Percentiles rank a stretch among this genome's conserved stretches.
phyloP scores from a whole-genome alignment of 257 asterid genomes.

The Scutellaria baicalensis region DNA sequence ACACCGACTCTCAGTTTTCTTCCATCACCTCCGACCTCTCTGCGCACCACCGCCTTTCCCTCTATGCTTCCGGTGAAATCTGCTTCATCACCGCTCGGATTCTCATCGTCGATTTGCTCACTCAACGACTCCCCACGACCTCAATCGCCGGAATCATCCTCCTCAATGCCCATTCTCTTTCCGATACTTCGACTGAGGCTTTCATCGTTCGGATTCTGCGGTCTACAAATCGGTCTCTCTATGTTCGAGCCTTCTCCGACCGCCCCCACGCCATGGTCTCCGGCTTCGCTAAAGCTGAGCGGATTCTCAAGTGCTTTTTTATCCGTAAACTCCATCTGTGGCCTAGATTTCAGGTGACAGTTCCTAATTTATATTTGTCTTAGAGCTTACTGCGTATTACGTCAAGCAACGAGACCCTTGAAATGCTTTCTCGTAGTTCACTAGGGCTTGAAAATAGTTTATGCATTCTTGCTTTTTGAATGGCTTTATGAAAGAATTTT shows the following conservation, averaged over 20 bases:
- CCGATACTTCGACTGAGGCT: conserved; percentile 94
- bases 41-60: conserved; percentile 54
- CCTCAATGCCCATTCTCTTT: conserved; percentile 70
- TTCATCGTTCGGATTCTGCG: conserved; percentile 79
- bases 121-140: conserved; percentile 61
- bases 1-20: conserved; percentile 24
- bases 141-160: conserved; percentile 67
- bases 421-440: neutral
- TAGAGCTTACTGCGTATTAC: neutral
- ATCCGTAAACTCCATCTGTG: conserved; percentile 88
- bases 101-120: conserved; percentile 84
- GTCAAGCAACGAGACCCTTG: neutral
- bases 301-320: conserved; percentile 74
- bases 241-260: conserved; percentile 88
- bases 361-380: neutral
- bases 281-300: conserved; percentile 90
- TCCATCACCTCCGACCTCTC: conserved; percentile 82
- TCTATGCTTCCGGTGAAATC: conserved; percentile 72
- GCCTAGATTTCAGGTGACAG: conserved; percentile 91
- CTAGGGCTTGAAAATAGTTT: neutral
- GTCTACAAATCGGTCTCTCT: conserved; percentile 45
- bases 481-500: neutral
- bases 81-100: conserved; percentile 77
- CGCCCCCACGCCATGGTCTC: conserved; percentile 81
- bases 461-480: neutral